phyloP scores from a whole-genome alignment of 2,329 filamentous ascomycete species.

The Aspergillus intermedius region DNA sequence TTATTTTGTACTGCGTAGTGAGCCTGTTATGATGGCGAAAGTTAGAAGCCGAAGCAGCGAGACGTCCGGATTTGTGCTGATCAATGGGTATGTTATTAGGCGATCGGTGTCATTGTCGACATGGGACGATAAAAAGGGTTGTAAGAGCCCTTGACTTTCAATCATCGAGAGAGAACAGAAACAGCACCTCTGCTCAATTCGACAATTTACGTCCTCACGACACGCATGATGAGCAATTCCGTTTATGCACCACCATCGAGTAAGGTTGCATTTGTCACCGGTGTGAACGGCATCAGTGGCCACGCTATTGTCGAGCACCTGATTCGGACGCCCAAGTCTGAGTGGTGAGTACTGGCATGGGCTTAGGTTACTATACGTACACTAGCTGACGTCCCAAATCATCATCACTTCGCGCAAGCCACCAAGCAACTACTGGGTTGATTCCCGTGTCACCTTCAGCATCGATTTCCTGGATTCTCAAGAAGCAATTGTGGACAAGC shows the following conservation, averaged over 20 bases:
- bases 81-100: no score
- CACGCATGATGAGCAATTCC: neutral
- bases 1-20: no score
- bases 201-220: no score
- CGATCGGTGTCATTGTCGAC: no score
- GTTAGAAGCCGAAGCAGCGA: no score
- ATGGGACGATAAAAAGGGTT: no score
- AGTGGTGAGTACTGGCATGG: neutral
- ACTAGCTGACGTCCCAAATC: neutral
- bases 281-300: slow-evolving; percentile 4
- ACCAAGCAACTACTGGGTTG: neutral
- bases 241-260: neutral
- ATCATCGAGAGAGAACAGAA: no score
- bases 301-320: slow-evolving; percentile 6
- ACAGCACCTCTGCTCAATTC: no score
- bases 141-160: no score
- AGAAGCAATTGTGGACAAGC: neutral
- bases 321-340: slow-evolving; percentile 2
- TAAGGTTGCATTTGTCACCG: slow-evolving; percentile 5
- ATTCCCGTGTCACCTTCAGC: slow-evolving; percentile 2
- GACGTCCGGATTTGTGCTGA: no score
- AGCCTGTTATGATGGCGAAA: no score
- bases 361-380: neutral
- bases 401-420: slow-evolving; percentile 4
- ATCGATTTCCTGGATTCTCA: slow-evolving; percentile 2